phyloP scores from a whole-genome alignment of 306 rosid species.

The Vachellia collinsii region DNA sequence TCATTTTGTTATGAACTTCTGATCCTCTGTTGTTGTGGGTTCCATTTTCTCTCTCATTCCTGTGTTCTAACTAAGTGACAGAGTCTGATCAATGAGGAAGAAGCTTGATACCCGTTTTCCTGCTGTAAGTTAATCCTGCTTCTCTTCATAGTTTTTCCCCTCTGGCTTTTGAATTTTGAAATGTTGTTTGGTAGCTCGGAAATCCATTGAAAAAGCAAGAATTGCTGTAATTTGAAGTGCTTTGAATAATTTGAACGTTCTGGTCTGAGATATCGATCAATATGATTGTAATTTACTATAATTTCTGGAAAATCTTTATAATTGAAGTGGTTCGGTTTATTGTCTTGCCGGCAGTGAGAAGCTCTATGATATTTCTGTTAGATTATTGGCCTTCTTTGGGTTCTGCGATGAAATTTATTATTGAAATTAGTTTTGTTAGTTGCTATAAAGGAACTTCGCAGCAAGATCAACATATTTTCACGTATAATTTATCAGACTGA shows the following conservation, averaged over 20 bases:
- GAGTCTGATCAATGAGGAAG: slow-evolving; percentile 83
- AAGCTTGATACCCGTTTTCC: slow-evolving; percentile 98
- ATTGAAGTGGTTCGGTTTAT: slow-evolving; percentile 11
- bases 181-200: slow-evolving; percentile 25
- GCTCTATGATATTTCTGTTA: slow-evolving; percentile 1
- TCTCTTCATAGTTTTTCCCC: background rate
- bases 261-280: slow-evolving; percentile 14
- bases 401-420: slow-evolving; percentile 10
- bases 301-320: slow-evolving; percentile 2
- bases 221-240: background rate
- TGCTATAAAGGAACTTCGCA: background rate
- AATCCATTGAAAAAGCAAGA: slow-evolving; percentile 10
- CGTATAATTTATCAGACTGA: background rate
- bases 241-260: background rate
- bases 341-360: slow-evolving; percentile 2
- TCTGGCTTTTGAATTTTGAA: slow-evolving; percentile 12
- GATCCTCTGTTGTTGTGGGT: slow-evolving; percentile 12
- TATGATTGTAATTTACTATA: slow-evolving; percentile 8
- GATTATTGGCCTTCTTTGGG: slow-evolving; percentile 25
- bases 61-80: slow-evolving; percentile 25
- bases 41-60: slow-evolving; percentile 23
- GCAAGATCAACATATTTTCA: background rate
- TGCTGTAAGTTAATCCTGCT: slow-evolving; percentile 63
- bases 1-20: slow-evolving; percentile 40
- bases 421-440: slow-evolving; percentile 4